These are phyloP conservation scores for Phytophthora palmivora DNA, from an alignment of 352 stramenopile genomes.

Conservation along the genomic window DNA sequence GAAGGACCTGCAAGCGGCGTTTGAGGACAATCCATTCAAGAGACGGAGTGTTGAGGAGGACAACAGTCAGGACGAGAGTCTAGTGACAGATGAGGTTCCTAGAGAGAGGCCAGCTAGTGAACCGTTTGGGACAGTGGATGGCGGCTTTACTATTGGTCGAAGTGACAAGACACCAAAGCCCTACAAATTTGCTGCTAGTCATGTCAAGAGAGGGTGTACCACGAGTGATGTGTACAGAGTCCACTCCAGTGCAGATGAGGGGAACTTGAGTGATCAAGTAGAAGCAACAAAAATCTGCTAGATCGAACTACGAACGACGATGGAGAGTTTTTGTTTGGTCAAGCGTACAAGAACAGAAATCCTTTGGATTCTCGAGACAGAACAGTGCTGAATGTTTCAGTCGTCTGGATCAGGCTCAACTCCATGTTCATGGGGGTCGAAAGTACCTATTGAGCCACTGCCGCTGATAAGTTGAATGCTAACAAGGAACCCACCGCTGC, in stretches of 20 bases:
- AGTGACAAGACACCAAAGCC: constrained; percentile 22
- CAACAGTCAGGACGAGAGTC: too few species aligned
- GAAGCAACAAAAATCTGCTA: constrained; percentile 6
- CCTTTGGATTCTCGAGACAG: constrained; percentile 18
- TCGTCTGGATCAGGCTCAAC: neutral
- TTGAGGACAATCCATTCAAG: constrained; percentile 34
- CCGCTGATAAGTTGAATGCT: neutral
- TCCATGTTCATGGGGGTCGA: constrained; percentile 6
- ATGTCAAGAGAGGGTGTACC: too few species aligned
- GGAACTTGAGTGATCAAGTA: too few species aligned
- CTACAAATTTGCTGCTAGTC: constrained; percentile 24
- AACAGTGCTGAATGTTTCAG: constrained; percentile 13
- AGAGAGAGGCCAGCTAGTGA: neutral
- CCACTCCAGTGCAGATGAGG: constrained; percentile 1
- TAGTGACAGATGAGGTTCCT: too few species aligned
- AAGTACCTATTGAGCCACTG: neutral
- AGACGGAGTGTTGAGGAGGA: constrained; percentile 15
- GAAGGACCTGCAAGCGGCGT: constrained; percentile 34
- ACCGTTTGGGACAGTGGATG: constrained; percentile 7
- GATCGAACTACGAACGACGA: constrained; percentile 6
- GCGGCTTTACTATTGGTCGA: constrained; percentile 28
- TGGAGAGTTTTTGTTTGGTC: constrained; percentile 33
- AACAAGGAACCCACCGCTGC: constrained; percentile 5
- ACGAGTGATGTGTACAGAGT: too few species aligned
- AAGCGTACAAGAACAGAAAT: constrained; percentile 41